Conservation (phyloP, 768 basidiomycete genomes). For the Pleurotus djamor region DNA sequence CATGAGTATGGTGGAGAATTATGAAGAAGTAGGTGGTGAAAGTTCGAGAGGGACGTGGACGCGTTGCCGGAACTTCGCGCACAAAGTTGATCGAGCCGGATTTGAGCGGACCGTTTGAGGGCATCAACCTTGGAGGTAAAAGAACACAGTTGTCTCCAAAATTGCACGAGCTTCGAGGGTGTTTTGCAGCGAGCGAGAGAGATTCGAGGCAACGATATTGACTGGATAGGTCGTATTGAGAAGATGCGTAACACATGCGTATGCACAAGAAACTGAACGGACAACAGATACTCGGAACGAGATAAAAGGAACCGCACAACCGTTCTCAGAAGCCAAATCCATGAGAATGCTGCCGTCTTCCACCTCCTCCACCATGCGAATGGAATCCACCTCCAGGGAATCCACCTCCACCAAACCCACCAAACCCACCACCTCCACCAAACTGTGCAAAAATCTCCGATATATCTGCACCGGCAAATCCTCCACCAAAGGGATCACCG, state of each 20-base stretch:
- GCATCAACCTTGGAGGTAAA: too few relatives aligned
- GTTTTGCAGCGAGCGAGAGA: too few relatives aligned
- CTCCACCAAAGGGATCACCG: conserved; percentile 37
- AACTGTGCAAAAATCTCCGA: conserved; percentile 67
- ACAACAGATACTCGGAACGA: background rate
- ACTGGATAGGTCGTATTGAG: background rate
- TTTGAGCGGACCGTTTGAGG: too few relatives aligned
- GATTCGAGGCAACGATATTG: too few relatives aligned
- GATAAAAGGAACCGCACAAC: background rate
- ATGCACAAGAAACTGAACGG: background rate
- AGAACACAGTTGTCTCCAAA: too few relatives aligned
- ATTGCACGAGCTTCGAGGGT: too few relatives aligned
- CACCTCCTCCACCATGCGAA: conserved; percentile 14
- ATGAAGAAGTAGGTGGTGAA: too few relatives aligned
- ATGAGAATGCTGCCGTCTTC: conserved; percentile 22
- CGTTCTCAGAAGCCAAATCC: conserved; percentile 26
- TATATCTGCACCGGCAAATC: conserved; percentile 50
- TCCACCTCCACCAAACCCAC: conserved; percentile 26
- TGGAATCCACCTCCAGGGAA: conserved; percentile 22
- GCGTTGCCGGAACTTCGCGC: too few relatives aligned
- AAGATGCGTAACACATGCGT: background rate
- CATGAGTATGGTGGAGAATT: too few relatives aligned
- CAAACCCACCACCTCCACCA: conserved; percentile 37
- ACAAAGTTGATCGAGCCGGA: too few relatives aligned
- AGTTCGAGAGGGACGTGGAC: too few relatives aligned